Evolutionary conservation across 1,139 yeast species (phyloP), one percentile per base, ranked within the genome.

Genomic region (Kazachstania sp.): DNA sequence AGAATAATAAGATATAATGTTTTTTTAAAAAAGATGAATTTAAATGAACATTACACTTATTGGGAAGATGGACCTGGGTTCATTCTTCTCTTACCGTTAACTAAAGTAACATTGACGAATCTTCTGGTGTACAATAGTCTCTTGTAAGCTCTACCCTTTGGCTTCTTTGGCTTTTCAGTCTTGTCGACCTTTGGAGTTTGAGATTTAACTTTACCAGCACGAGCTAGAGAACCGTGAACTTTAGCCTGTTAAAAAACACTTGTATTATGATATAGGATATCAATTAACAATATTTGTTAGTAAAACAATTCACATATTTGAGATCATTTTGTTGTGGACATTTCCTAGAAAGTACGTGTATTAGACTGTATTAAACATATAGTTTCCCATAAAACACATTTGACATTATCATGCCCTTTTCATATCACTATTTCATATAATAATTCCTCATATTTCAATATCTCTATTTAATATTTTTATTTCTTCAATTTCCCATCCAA

Each of bases 171-270:
- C 75, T 83, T 82, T 76, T 83, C 88, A 70, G 79, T 77, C 74
- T 83, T 83, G 71, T 83, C 90, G 71, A 82, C 88, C 86, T 86
- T 90, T 76, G 90, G 97, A 79, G 90, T 85, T 78, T 82, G 88
- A 75, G 97, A 90, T 81, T 90, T 92, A 78, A 92, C 98, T 81
- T 92, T 90, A 86, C 98, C 98, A 81, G 98, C 98, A 88, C 97
- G 97, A 81, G 98, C 95, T 83, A 92, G 85, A 78, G 97, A 88
- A 78, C 98, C 98, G 95, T 92, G 95, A 79, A 85, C 95, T 83
- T 86, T 86, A 81, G 88, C 94, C 92, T 80, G 66, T 63, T 13
- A 28, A 11, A 38, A 38, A 13, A 32, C n/a, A n/a, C n/a, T n/a
- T n/a, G n/a, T 18, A n/a, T 12, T 38, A 38, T 38, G 13, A 38